These are phyloP conservation scores for Mycena rebaudengoi DNA, from an alignment of 768 basidiomycete species.

Conservation along the genomic window DNA sequence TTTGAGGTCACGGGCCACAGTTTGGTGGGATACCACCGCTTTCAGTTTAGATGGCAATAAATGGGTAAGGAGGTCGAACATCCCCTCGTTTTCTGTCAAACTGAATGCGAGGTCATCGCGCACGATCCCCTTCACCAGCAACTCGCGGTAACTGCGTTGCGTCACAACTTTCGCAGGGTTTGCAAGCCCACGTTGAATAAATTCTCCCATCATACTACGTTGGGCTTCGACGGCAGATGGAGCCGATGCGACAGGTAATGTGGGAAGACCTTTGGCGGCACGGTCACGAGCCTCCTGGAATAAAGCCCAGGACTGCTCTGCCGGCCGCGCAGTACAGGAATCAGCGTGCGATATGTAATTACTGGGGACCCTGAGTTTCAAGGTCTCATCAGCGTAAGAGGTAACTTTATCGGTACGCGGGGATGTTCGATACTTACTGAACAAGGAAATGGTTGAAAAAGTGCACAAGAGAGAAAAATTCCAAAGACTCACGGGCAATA, in stretches of 20 bases:
- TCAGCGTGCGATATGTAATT: constrained; percentile 13
- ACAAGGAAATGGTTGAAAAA: background rate
- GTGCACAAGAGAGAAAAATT: background rate
- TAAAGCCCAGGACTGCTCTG: constrained; percentile 2
- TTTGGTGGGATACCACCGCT: constrained; percentile 15
- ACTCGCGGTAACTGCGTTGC: constrained; percentile 2
- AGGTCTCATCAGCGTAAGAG: background rate
- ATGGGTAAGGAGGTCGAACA: constrained; percentile 6
- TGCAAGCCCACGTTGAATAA: constrained; percentile 6
- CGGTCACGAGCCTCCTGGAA: constrained; percentile 4
- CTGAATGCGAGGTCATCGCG: constrained; percentile 15
- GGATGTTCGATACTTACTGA: background rate
- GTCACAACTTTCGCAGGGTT: constrained; percentile 15
- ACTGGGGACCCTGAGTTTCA: constrained; percentile 4
- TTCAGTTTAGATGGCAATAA: constrained; percentile 3
- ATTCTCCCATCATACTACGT: background rate
- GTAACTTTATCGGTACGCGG: background rate
- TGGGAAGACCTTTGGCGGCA: background rate
- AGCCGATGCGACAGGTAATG: background rate
- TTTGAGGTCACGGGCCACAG: constrained; percentile 5
- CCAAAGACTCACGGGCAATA: constrained; percentile 11
- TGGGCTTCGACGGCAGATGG: constrained; percentile 1
- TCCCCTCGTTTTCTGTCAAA: constrained; percentile 9
- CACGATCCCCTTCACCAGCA: constrained; percentile 11
- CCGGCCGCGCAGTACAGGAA: background rate